Conservation (phyloP, 1,284 basidiomycete genomes). For the Ceratobasidium sp. region DNA sequence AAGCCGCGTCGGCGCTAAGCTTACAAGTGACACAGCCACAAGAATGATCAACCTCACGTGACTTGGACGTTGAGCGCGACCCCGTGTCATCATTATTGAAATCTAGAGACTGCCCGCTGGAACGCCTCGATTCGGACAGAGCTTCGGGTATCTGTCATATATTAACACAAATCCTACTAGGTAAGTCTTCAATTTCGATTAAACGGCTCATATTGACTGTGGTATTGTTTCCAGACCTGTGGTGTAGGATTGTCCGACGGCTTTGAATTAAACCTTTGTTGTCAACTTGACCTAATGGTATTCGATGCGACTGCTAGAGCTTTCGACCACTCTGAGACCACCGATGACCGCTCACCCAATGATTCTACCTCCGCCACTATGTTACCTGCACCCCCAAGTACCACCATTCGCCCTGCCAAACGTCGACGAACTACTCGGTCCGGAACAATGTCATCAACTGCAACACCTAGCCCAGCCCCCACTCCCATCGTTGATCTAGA, state of each 20-base stretch:
- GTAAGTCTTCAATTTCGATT: no score
- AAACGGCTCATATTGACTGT: no score
- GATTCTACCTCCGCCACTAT: not conserved
- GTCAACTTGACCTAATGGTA: conserved; percentile 6
- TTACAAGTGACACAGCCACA: no score
- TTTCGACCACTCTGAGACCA: not conserved
- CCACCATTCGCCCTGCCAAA: conserved; percentile 11
- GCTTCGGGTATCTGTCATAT: no score
- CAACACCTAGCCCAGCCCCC: conserved; percentile 13
- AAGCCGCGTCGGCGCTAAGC: no score
- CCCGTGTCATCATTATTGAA: no score
- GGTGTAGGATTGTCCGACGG: not conserved
- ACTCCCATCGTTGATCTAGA: conserved; percentile 21
- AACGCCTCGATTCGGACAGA: no score
- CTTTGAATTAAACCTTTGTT: not conserved
- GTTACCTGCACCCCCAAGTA: not conserved
- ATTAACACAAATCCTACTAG: no score
- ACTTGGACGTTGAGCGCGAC: no score
- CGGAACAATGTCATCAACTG: not conserved
- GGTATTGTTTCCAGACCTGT: no score
- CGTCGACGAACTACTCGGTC: conserved; percentile 21
- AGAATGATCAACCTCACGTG: no score
- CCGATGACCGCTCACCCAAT: not conserved
- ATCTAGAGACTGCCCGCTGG: no score
- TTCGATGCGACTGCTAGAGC: conserved; percentile 24